Evolutionary conservation across 768 basidiomycete species (phyloP).

Genomic region (Tephrocybe sp.): DNA sequence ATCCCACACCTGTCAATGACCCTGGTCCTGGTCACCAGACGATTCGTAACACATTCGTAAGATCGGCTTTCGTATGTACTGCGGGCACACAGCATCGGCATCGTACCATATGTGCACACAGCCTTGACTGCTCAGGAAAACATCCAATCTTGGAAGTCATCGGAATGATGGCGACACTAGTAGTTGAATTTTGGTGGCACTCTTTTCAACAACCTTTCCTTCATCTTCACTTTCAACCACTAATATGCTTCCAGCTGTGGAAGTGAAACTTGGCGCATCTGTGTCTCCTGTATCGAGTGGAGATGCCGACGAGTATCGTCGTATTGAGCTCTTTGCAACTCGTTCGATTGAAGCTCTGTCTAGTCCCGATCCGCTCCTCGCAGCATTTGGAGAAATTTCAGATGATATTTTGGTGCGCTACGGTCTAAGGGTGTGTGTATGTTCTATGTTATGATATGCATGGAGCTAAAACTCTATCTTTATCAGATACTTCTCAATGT

Average conservation of each 20-base stretch:
- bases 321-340: not conserved
- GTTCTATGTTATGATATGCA: too few relatives aligned
- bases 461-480: not conserved
- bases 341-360: not conserved
- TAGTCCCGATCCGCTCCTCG: not conserved
- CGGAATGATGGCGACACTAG: too few relatives aligned
- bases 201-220: not conserved
- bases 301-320: not conserved
- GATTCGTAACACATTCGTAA: too few relatives aligned
- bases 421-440: not conserved
- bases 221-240: not conserved
- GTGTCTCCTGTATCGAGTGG: not conserved
- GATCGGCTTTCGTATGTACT: not conserved
- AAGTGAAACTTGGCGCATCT: not conserved
- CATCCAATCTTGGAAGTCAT: too few relatives aligned
- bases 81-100: not conserved
- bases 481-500: not conserved
- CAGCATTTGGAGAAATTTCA: not conserved
- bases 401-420: not conserved
- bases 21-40: not conserved
- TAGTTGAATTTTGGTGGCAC: too few relatives aligned
- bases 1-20: not conserved
- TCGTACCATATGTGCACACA: not conserved
- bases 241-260: not conserved
- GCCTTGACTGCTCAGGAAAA: not conserved